Evolutionary conservation across 2,329 filamentous ascomycete species (phyloP).

Genomic region (Talaromyces amestolkiae): DNA sequence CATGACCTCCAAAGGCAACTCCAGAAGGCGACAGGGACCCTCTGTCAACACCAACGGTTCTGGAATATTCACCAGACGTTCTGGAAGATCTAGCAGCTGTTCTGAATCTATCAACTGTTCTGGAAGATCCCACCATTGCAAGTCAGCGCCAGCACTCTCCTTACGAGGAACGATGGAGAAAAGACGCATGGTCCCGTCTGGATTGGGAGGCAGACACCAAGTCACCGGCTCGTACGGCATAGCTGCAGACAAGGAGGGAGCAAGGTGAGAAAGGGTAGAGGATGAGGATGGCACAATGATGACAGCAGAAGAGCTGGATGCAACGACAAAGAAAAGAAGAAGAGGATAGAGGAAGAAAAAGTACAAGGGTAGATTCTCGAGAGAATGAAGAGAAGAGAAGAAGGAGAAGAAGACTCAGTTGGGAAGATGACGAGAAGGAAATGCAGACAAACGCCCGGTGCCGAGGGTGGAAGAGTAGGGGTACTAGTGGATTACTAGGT

Average conservation of each 20-base stretch:
- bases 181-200: not conserved
- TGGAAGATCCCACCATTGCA: not conserved
- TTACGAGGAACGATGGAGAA: not conserved
- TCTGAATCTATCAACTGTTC: too few species aligned
- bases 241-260: not conserved
- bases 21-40: not conserved
- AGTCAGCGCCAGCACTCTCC: not conserved
- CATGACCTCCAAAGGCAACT: conserved; percentile 10
- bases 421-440: not conserved
- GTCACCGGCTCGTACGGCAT: not conserved
- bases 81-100: not conserved
- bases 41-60: not conserved
- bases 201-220: not conserved
- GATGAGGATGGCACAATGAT: not conserved
- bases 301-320: not conserved
- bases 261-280: too few species aligned
- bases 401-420: not conserved
- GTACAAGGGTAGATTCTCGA: not conserved
- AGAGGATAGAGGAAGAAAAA: not conserved
- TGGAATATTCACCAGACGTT: too few species aligned
- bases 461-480: not conserved
- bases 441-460: not conserved
- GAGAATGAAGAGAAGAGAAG: not conserved
- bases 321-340: not conserved
- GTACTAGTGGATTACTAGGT: not conserved